Evolutionary conservation across 176 grass and related monocot genomes (phyloP).

Genomic region (Themeda triandra): DNA sequence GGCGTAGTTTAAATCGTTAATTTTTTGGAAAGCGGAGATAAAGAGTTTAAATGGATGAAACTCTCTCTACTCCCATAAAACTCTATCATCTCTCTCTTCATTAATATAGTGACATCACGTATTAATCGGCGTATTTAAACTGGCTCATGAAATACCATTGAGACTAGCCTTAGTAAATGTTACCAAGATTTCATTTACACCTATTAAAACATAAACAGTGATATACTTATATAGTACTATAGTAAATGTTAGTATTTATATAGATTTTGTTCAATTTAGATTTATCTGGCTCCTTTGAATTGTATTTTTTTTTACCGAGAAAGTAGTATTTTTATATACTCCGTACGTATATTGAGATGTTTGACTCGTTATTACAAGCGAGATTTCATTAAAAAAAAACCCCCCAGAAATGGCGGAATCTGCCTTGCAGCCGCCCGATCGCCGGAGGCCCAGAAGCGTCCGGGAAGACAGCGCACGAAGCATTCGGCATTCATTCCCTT

Average conservation of each 20-base stretch:
- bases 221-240: not conserved
- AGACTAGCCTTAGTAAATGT: too few species aligned
- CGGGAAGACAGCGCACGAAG: not conserved
- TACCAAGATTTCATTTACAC: not conserved
- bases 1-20: too few species aligned
- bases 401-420: not conserved
- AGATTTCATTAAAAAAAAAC: not conserved
- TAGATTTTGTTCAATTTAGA: not conserved
- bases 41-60: too few species aligned
- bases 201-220: not conserved
- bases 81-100: too few species aligned
- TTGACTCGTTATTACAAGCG: not conserved
- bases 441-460: not conserved
- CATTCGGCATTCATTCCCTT: not conserved
- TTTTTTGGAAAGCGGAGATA: too few species aligned
- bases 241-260: not conserved
- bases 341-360: too few species aligned
- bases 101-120: too few species aligned
- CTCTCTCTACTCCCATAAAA: too few species aligned
- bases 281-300: not conserved
- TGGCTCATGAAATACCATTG: too few species aligned
- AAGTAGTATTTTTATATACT: too few species aligned
- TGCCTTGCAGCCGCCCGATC: not conserved
- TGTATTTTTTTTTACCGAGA: not conserved
- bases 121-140: too few species aligned